A percentile compares a stretch with the other conserved stretches of the same genome.
These are phyloP conservation scores for Pilatotrama ljubarskyi DNA, from an alignment of 768 basidiomycete species.

Conservation along the genomic window DNA sequence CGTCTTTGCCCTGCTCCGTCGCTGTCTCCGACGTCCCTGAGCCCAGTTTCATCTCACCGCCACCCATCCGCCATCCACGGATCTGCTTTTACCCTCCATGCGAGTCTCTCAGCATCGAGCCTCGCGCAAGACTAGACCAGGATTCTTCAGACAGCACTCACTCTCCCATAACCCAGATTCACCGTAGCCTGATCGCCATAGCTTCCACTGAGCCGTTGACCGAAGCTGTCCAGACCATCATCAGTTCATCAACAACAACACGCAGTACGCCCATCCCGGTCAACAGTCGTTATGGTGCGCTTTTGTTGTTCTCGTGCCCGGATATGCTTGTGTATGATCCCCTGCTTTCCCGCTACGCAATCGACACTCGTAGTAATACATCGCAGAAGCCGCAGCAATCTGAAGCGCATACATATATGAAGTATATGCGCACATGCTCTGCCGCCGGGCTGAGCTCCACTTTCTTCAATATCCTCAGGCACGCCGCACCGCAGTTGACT, in stretches of 20 bases:
- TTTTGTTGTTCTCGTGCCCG: background rate
- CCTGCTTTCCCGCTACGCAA: background rate
- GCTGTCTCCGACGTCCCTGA: background rate
- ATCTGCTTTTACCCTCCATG: background rate
- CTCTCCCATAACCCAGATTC: background rate
- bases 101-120: background rate
- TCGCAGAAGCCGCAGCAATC: too few relatives aligned
- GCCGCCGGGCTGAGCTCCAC: background rate
- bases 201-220: background rate
- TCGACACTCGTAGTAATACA: too few relatives aligned
- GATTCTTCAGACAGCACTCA: background rate
- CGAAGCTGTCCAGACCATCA: slow-evolving; percentile 1
- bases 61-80: background rate
- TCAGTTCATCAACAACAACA: background rate
- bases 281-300: slow-evolving; percentile 15
- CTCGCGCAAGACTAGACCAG: background rate
- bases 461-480: slow-evolving; percentile 2
- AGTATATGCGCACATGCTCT: background rate
- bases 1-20: background rate
- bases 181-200: background rate
- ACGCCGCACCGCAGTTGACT: background rate
- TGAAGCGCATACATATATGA: too few relatives aligned
- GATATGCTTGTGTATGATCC: background rate
- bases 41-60: background rate
- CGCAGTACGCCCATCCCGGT: background rate